Conservation (phyloP, 1,139 yeast species). For the Blastobotrys ciferrii region DNA sequence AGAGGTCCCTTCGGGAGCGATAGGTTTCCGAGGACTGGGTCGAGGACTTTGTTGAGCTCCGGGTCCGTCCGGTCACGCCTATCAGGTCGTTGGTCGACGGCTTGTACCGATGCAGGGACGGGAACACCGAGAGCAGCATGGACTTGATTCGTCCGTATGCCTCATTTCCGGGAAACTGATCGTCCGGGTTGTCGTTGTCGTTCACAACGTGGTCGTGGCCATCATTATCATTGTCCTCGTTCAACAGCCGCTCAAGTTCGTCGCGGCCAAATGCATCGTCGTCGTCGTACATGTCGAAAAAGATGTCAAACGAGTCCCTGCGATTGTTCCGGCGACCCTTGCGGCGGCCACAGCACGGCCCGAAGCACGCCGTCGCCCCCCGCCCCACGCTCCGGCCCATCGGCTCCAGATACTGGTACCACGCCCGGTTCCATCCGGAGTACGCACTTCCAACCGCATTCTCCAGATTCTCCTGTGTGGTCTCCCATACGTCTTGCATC, state of each 20-base stretch:
- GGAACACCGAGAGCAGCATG: conserved; percentile 18
- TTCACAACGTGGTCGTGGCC: neutral
- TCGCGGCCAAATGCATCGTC: conserved; percentile 31
- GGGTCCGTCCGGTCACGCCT: conserved; percentile 21
- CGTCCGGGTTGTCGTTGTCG: conserved; percentile 1
- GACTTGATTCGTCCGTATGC: conserved; percentile 12
- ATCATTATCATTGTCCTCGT: conserved; percentile 20
- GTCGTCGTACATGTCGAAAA: conserved; percentile 34
- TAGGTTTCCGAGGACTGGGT: conserved; percentile 28
- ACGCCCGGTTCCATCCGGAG: conserved; percentile 26
- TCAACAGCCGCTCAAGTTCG: conserved; percentile 31
- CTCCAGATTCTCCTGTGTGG: conserved; percentile 32
- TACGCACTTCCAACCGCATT: conserved; percentile 33
- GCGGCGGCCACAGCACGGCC: conserved; percentile 19
- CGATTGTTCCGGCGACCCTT: conserved; percentile 19
- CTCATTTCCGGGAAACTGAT: neutral
- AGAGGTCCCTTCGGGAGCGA: conserved; percentile 30
- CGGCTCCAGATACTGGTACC: conserved; percentile 25
- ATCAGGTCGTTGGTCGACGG: conserved; percentile 28
- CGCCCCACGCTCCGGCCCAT: conserved; percentile 8
- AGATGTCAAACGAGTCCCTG: conserved; percentile 29
- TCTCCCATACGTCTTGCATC: conserved; percentile 30
- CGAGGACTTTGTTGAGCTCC: conserved; percentile 31
- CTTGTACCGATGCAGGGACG: conserved; percentile 20
- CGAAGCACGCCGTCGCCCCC: neutral